A percentile compares a stretch with the other conserved stretches of the same genome.
These are phyloP conservation scores for Pestalotiopsis sp. DNA, from an alignment of 2,329 filamentous ascomycete species.

Conservation along the genomic window DNA sequence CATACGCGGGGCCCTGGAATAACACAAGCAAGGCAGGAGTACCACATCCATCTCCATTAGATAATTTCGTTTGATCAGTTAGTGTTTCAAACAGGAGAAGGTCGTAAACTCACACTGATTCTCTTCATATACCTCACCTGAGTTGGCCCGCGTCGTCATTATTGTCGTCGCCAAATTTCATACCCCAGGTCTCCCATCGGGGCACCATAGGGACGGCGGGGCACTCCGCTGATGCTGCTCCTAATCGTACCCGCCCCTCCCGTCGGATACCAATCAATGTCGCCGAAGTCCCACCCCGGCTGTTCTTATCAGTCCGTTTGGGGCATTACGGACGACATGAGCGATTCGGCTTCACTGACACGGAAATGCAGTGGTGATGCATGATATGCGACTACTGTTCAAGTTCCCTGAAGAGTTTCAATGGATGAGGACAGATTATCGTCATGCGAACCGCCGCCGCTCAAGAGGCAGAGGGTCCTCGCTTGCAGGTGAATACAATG, in stretches of 20 bases:
- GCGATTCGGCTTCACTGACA: neutral
- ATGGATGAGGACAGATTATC: slow-evolving; percentile 1
- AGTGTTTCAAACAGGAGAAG: too few relatives aligned
- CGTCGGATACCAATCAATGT: neutral
- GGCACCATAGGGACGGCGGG: too few relatives aligned
- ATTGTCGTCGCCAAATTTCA: too few relatives aligned
- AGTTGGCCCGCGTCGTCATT: too few relatives aligned
- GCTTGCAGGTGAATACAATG: neutral
- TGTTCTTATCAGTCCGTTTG: neutral
- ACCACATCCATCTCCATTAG: too few relatives aligned
- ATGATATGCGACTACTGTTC: neutral
- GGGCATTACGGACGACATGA: neutral
- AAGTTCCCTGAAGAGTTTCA: neutral
- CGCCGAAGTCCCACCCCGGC: neutral
- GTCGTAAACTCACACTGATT: too few relatives aligned
- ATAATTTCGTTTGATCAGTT: too few relatives aligned
- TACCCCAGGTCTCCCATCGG: too few relatives aligned
- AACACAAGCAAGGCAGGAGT: too few relatives aligned
- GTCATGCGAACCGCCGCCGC: neutral
- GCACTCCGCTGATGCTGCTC: too few relatives aligned
- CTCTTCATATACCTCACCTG: too few relatives aligned
- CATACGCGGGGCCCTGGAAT: too few relatives aligned
- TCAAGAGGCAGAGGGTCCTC: slow-evolving; percentile 1
- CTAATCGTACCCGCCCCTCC: neutral
- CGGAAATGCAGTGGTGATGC: neutral